Evolutionary conservation across 2,329 filamentous ascomycete species (phyloP).

Genomic region (Aspergillus sp.): DNA sequence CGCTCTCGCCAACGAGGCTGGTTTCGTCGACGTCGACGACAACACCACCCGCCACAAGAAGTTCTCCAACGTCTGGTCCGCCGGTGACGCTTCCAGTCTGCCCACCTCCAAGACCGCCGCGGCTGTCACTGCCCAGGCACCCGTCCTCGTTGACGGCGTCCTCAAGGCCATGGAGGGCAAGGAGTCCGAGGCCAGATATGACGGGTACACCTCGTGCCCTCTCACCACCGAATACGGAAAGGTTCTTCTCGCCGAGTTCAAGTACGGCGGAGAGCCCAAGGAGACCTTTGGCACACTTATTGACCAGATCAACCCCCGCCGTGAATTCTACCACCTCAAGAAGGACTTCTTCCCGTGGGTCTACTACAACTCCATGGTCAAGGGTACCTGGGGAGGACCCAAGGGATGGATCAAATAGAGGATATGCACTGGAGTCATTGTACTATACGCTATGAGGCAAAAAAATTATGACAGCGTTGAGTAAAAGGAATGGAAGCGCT

Average conservation of each 20-base stretch:
- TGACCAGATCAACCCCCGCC: constrained; percentile 53
- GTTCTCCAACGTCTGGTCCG: constrained; percentile 55
- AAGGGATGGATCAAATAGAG: constrained; percentile 43
- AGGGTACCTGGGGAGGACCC: constrained; percentile 59
- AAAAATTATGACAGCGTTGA: too few relatives aligned
- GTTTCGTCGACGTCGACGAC: constrained; percentile 56
- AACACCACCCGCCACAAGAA: constrained; percentile 50
- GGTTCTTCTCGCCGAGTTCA: constrained; percentile 62
- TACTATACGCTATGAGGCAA: background rate
- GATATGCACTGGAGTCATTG: background rate
- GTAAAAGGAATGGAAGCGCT: too few relatives aligned
- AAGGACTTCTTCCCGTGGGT: constrained; percentile 67
- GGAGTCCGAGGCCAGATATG: constrained; percentile 41
- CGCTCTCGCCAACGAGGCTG: constrained; percentile 50
- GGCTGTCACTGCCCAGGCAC: constrained; percentile 49
- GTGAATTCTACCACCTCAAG: constrained; percentile 59
- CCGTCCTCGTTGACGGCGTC: constrained; percentile 49
- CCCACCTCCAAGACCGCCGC: constrained; percentile 56
- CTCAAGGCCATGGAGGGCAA: constrained; percentile 44
- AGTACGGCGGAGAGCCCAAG: constrained; percentile 59
- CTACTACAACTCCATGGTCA: constrained; percentile 56
- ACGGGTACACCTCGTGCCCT: constrained; percentile 55
- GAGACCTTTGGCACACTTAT: constrained; percentile 58
- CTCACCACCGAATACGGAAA: constrained; percentile 56
- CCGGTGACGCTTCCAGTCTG: constrained; percentile 55